These are phyloP conservation scores for Plenodomus biglobosus DNA, from an alignment of 2,329 filamentous ascomycete species.

Conservation along the genomic window DNA sequence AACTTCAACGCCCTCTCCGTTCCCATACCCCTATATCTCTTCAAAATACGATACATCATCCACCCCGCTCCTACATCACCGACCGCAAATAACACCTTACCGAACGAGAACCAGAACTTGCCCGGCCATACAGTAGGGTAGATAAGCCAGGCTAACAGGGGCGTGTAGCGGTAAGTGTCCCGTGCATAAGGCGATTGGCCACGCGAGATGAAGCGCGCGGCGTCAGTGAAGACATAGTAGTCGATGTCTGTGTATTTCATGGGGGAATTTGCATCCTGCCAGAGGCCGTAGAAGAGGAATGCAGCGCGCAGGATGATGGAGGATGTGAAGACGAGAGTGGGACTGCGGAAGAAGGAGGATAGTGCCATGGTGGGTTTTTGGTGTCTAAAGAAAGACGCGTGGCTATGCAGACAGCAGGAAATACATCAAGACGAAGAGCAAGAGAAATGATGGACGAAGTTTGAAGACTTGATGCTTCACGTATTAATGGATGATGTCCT, in stretches of 20 bases:
- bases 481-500: neutral
- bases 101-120: constrained; percentile 72
- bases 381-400: too few relatives aligned
- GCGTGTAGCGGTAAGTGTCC: constrained; percentile 96
- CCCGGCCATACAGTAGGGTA: constrained; percentile 71
- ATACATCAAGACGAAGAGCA: neutral
- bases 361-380: constrained; percentile 25
- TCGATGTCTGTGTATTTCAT: constrained; percentile 99
- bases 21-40: constrained; percentile 38
- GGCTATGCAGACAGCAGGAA: neutral
- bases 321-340: constrained; percentile 45
- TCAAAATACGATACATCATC: constrained; percentile 65
- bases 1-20: constrained; percentile 65
- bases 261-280: constrained; percentile 88
- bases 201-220: constrained; percentile 72
- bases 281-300: constrained; percentile 84
- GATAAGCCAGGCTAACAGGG: constrained; percentile 87
- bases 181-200: constrained; percentile 77
- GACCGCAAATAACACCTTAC: constrained; percentile 81
- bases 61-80: constrained; percentile 85
- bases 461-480: neutral
- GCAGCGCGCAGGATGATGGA: constrained; percentile 65
- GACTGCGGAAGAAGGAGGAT: constrained; percentile 38
- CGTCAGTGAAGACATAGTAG: constrained; percentile 97
- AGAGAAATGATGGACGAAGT: neutral